Conservation (phyloP, 805 yeast genomes). For the Suhomyces pyralidae region DNA sequence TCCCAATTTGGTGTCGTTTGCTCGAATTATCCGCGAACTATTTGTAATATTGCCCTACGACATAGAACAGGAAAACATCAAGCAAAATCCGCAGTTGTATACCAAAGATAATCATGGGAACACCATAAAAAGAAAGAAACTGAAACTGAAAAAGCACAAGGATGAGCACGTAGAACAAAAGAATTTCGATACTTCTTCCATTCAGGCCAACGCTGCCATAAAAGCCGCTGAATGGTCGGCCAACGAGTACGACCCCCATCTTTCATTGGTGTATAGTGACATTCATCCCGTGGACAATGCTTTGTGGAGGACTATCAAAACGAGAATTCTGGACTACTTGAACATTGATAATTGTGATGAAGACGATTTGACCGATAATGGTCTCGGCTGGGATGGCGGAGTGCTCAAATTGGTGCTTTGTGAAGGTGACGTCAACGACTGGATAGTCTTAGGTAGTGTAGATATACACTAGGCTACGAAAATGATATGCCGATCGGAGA, state of each 20-base stretch:
- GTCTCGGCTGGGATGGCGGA: conserved; percentile 64
- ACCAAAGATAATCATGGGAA: conserved; percentile 32
- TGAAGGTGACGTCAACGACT: conserved; percentile 67
- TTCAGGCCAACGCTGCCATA: conserved; percentile 45
- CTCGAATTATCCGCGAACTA: conserved; percentile 54
- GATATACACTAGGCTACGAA: conserved; percentile 29
- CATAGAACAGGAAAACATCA: conserved; percentile 33
- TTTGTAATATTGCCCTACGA: conserved; percentile 47
- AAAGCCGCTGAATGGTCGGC: conserved; percentile 53
- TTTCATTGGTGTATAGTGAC: conserved; percentile 67
- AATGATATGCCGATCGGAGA: no score
- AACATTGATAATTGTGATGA: conserved; percentile 45
- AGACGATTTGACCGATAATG: conserved; percentile 29
- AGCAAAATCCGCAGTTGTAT: conserved; percentile 38
- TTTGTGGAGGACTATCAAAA: conserved; percentile 56
- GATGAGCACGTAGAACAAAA: conserved; percentile 11
- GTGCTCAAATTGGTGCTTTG: conserved; percentile 65
- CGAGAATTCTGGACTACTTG: conserved; percentile 63
- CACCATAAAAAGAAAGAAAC: conserved; percentile 24
- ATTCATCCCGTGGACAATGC: conserved; percentile 67
- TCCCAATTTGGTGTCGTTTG: conserved; percentile 50
- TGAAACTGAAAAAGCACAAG: conserved; percentile 17
- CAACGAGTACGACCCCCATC: conserved; percentile 65
- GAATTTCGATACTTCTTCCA: conserved; percentile 24
- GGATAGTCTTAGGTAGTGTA: conserved; percentile 62